These are phyloP conservation scores for Rhododendron williamsianum DNA, from an alignment of 148 eudicot genomes.

Conservation along the genomic window DNA sequence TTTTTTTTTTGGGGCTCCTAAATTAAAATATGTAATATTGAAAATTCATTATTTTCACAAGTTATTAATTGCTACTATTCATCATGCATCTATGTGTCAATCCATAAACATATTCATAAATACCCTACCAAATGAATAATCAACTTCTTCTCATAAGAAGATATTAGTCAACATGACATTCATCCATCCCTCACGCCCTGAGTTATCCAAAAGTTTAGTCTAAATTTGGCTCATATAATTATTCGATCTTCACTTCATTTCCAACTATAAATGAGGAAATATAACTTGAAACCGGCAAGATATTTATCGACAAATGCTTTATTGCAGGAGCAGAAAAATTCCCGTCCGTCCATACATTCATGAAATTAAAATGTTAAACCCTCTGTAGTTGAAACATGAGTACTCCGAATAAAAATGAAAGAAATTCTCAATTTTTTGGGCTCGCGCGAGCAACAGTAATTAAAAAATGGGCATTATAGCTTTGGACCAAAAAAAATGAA, in stretches of 20 bases:
- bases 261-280: background rate
- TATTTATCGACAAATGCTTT: background rate
- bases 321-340: background rate
- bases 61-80: background rate
- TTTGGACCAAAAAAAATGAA: constrained; percentile 1
- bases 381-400: background rate
- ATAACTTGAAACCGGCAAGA: background rate
- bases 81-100: background rate
- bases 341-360: background rate
- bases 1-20: no score
- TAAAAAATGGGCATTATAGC: constrained; percentile 1
- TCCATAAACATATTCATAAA: background rate
- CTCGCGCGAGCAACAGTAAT: background rate
- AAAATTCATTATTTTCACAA: background rate
- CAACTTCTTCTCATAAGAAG: background rate
- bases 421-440: background rate
- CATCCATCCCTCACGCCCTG: background rate
- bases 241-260: background rate
- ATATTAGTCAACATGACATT: background rate
- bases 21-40: background rate
- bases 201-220: no score
- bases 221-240: background rate
- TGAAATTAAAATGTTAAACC: background rate
- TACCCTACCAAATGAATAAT: background rate
- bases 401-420: background rate